A percentile compares a stretch with the other conserved stretches of the same genome.
Conservation (phyloP, 2,329 filamentous ascomycete genomes). For the Trichoderma brevicompactum region DNA sequence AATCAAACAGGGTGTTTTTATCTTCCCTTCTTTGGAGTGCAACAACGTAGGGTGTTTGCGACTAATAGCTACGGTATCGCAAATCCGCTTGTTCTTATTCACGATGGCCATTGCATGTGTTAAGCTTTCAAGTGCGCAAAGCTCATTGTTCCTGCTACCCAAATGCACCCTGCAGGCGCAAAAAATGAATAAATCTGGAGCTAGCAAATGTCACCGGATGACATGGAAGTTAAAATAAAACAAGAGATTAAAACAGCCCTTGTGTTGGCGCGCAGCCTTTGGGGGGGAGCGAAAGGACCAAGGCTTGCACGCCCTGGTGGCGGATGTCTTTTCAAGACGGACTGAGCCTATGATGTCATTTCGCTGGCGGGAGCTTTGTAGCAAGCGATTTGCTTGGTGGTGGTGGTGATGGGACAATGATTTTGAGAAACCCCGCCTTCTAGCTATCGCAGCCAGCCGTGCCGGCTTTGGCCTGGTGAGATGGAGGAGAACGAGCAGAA, state of each 20-base stretch:
- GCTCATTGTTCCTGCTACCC: background rate
- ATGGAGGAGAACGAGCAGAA: background rate
- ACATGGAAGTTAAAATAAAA: conserved; percentile 3
- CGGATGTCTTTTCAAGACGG: conserved; percentile 32
- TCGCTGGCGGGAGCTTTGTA: too few species aligned
- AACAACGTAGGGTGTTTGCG: background rate
- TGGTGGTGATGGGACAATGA: background rate
- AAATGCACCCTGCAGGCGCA: background rate
- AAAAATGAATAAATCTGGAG: background rate
- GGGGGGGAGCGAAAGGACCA: background rate
- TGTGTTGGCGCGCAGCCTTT: too few species aligned
- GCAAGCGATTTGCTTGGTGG: too few species aligned
- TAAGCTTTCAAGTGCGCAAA: background rate
- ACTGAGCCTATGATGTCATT: conserved; percentile 46
- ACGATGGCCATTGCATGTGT: background rate
- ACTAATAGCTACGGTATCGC: background rate
- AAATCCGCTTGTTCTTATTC: conserved; percentile 9
- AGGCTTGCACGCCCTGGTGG: background rate
- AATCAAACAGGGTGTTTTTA: background rate
- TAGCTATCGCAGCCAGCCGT: background rate
- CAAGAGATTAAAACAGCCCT: background rate
- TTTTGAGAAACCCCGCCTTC: background rate
- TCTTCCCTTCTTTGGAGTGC: background rate
- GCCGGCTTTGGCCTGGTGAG: background rate
- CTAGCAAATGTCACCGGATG: background rate